Evolutionary conservation across 139 green algal species (phyloP), one percentile per base, ranked within the genome.

Genomic region (Bryopsis sp.): DNA sequence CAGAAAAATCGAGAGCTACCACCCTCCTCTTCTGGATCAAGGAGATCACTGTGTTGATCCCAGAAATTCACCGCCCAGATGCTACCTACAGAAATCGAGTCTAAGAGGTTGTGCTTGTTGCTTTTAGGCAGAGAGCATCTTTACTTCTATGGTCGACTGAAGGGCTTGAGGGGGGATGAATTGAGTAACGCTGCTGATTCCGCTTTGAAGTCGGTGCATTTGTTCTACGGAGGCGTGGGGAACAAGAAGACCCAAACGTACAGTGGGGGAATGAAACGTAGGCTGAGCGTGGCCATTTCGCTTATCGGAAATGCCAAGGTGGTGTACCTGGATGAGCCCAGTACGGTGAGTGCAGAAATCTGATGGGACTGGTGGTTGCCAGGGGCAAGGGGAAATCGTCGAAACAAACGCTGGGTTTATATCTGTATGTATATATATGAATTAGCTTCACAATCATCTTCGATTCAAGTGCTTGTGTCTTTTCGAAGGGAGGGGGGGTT

Each of bases 91-190:
- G n/a, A n/a, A n/a, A n/a, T n/a, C n/a, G 15, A 50, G 43, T 50
- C 11, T 50, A 11, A 50, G 15, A 50, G 15, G n/a, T 35, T 7
- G 54, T 35, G n/a, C 15, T 29, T 7, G 24, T 29, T 29, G 7
- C 7, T 63, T 19, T 63, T 34, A 63, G 81, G 63, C 7, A 54
- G 47, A 26, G 90, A 96, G 76, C 90, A 96, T 75, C 79, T 96
- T 29, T 29, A 74, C 36, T 76, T 96, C 47, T 96, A 91, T 72
- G 84, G 73, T 1, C 64, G 67, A n/a, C 67, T 95, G 62, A 92
- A 93, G 70, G 87, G 75, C 58, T 48, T 87, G 29, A 62, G 35
- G 26, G 73, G 74, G 6, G 8, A 22, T 19, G 58, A 26, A 34
- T 73, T 89, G 36, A 39, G 59, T 2, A 11, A 34, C 0, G 74